These are phyloP conservation scores for Pyrenochaeta sp. DNA, from an alignment of 2,329 filamentous ascomycete genomes.

Conservation along the genomic window DNA sequence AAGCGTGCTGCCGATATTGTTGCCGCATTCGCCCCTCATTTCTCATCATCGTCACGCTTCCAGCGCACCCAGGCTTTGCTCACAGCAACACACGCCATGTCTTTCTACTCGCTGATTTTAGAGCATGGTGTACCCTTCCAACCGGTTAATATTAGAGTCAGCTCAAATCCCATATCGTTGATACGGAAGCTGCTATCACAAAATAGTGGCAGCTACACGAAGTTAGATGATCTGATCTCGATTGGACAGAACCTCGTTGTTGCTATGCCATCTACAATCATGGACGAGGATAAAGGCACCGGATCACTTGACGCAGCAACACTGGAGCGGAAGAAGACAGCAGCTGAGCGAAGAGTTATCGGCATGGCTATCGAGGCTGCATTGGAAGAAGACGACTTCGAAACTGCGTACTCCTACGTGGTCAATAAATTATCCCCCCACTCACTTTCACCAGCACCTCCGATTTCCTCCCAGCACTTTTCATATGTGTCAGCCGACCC, in stretches of 20 bases:
- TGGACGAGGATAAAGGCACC: constrained; percentile 62
- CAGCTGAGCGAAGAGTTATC: constrained; percentile 72
- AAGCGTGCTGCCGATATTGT: constrained; percentile 73
- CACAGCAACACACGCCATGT: constrained; percentile 76
- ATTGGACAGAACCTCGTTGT: constrained; percentile 72
- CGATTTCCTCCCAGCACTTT: constrained; percentile 32
- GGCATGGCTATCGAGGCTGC: constrained; percentile 84
- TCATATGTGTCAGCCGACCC: constrained; percentile 37
- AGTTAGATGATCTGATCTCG: constrained; percentile 74
- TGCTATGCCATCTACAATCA: constrained; percentile 42
- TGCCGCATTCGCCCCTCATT: constrained; percentile 68
- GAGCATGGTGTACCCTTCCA: constrained; percentile 83
- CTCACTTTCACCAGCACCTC: constrained; percentile 27
- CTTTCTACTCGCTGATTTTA: constrained; percentile 78
- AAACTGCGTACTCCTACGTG: constrained; percentile 86
- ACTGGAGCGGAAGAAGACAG: constrained; percentile 43
- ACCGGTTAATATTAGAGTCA: constrained; percentile 79
- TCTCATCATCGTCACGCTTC: constrained; percentile 62
- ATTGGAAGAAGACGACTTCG: constrained; percentile 79
- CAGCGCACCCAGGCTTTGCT: constrained; percentile 71
- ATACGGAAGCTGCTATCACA: constrained; percentile 78
- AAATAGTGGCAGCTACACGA: constrained; percentile 77
- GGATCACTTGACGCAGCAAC: constrained; percentile 22
- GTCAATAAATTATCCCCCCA: constrained; percentile 70
- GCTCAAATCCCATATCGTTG: constrained; percentile 76